Percentiles rank a stretch among this genome's conserved stretches.
Evolutionary conservation across 2,329 filamentous ascomycete genomes (phyloP).

Genomic region (Fusarium sp.): DNA sequence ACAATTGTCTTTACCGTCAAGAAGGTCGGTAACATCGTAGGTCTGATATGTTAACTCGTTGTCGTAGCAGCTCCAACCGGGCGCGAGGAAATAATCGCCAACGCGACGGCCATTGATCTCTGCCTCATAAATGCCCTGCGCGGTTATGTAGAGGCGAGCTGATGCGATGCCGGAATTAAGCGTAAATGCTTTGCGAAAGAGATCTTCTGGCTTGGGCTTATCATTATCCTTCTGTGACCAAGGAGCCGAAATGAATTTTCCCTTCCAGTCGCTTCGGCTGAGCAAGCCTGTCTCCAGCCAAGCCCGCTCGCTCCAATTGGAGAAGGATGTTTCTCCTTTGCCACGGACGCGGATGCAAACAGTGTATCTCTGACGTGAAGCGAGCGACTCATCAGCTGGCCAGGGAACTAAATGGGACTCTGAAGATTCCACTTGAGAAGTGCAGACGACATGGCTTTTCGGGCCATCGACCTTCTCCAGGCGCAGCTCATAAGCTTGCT

Average conservation of each 20-base stretch:
- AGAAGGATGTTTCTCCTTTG: neutral
- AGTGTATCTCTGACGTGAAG: constrained; percentile 17
- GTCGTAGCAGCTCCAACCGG: constrained; percentile 62
- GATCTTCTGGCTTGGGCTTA: constrained; percentile 29
- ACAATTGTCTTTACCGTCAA: constrained; percentile 39
- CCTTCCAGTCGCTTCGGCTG: constrained; percentile 15
- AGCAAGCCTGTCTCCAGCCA: constrained; percentile 26
- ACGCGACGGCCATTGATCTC: constrained; percentile 55
- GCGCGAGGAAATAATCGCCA: constrained; percentile 55
- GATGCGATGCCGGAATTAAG: neutral
- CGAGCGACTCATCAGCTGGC: constrained; percentile 7
- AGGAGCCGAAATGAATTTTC: constrained; percentile 27
- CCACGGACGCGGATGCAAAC: constrained; percentile 12
- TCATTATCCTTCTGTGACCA: constrained; percentile 20
- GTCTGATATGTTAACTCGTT: constrained; percentile 60
- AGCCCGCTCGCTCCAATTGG: constrained; percentile 23
- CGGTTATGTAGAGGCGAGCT: constrained; percentile 55
- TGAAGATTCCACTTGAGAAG: neutral
- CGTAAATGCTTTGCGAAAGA: constrained; percentile 27
- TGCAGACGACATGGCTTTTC: neutral
- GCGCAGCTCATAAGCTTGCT: constrained; percentile 25
- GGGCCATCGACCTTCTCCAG: neutral
- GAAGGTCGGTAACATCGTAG: constrained; percentile 58
- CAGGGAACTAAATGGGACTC: constrained; percentile 18
- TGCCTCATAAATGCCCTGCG: constrained; percentile 56